A percentile compares a stretch with the other conserved stretches of the same genome.
phyloP scores from a whole-genome alignment of 164 flowering plant genomes.

The Houttuynia cordata region DNA sequence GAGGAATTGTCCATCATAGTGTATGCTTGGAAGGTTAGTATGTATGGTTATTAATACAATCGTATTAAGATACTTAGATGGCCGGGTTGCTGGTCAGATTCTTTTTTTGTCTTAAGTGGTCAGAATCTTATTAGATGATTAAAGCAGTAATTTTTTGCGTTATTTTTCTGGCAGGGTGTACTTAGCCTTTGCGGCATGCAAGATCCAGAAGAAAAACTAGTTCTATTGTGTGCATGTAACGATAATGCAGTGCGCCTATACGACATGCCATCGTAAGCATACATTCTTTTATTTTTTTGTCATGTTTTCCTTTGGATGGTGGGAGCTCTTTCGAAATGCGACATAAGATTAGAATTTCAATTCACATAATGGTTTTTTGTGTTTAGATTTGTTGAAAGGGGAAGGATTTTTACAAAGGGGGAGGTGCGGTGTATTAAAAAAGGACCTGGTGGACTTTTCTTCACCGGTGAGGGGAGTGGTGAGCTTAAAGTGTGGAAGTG shows the following conservation, averaged over 20 bases:
- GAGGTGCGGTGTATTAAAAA: constrained; percentile 58
- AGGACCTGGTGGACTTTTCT: constrained; percentile 75
- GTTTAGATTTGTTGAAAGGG: constrained; percentile 64
- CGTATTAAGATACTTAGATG: too few species aligned
- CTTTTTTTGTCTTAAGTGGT: neutral
- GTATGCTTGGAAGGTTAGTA: too few species aligned
- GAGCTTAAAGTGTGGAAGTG: constrained; percentile 72
- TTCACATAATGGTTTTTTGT: neutral
- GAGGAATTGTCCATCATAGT: too few species aligned
- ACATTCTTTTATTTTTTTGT: neutral
- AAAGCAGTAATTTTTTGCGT: too few species aligned
- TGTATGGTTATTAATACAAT: too few species aligned
- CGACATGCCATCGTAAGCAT: constrained; percentile 80
- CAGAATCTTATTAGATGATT: neutral
- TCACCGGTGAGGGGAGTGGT: constrained; percentile 86
- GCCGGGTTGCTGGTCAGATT: too few species aligned
- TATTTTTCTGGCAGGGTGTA: constrained; percentile 11
- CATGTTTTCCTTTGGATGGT: neutral
- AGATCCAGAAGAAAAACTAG: constrained; percentile 39
- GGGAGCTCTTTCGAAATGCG: too few species aligned
- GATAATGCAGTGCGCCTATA: constrained; percentile 43
- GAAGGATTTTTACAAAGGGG: constrained; percentile 52
- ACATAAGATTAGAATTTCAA: too few species aligned
- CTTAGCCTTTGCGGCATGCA: constrained; percentile 39
- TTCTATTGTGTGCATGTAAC: constrained; percentile 36